phyloP scores from a whole-genome alignment of 2,329 filamentous ascomycete species.

The Penicillium verrucosum region DNA sequence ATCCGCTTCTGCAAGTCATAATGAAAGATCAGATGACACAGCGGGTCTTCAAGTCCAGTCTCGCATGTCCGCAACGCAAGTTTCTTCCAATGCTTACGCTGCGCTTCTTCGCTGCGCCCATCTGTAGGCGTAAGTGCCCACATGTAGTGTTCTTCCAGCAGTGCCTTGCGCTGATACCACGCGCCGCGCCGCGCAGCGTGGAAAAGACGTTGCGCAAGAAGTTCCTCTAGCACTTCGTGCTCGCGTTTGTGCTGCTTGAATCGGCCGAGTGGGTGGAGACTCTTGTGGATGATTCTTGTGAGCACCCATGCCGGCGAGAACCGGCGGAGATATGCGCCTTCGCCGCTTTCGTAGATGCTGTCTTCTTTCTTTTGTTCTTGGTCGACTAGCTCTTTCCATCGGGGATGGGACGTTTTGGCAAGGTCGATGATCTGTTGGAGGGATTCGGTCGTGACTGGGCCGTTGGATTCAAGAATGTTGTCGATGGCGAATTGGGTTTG shows the following conservation, averaged over 20 bases:
- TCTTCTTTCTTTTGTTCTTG: conserved; percentile 79
- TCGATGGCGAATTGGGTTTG: conserved; percentile 80
- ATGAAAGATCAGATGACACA: conserved; percentile 90
- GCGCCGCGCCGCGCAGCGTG: conserved; percentile 78
- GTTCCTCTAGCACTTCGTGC: conserved; percentile 67
- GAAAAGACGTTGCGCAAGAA: conserved; percentile 78
- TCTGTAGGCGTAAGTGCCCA: conserved; percentile 54
- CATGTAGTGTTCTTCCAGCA: conserved; percentile 96
- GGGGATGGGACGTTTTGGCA: conserved; percentile 70
- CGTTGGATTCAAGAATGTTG: conserved; percentile 74
- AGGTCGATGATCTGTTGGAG: conserved; percentile 67
- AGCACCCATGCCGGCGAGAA: conserved; percentile 93
- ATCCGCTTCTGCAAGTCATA: conserved; percentile 92
- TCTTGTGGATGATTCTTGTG: conserved; percentile 88
- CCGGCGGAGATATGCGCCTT: conserved; percentile 82
- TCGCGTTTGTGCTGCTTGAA: conserved; percentile 78
- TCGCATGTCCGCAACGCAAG: conserved; percentile 79
- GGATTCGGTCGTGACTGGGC: conserved; percentile 62
- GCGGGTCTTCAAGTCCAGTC: conserved; percentile 75
- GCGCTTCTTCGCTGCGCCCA: conserved; percentile 53
- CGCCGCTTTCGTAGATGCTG: conserved; percentile 71
- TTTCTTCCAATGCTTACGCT: conserved; percentile 79
- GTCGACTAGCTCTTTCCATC: conserved; percentile 71
- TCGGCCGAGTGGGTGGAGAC: conserved; percentile 71
- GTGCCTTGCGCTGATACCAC: conserved; percentile 94